Base-by-base conservation (phyloP, 495 filamentous ascomycete genomes). In the Aspergillus wentii region DNA sequence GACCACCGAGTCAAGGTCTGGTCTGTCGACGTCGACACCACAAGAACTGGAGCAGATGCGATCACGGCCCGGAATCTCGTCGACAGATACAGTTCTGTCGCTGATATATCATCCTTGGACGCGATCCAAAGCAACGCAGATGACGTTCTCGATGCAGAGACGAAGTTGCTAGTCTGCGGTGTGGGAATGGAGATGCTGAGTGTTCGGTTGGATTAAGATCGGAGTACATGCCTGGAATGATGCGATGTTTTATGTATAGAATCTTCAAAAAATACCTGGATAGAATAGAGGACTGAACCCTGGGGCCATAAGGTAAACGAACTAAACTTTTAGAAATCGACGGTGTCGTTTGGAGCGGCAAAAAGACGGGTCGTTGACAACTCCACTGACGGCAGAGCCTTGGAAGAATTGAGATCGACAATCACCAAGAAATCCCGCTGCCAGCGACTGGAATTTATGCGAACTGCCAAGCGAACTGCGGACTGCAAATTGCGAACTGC, bases 1-100 rank as follows among this genome's bases (percentile, higher is more conserved):
- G 92, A 96, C 52, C 89, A 95, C 63, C 72, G 80, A 15, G 52
- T 95, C 38, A 87, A 85, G 51, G 45, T 83, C 2, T 96, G 91
- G 90, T 52, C 46, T 1, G 45, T 82, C 14, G 38, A 36, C 0
- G 46, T 76, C 19, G 61, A 75, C 34, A 43, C 64, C 5, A 40
- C 21, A 8, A 31, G 42, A 21, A 18, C 37, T 4, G 61, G 46
- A 8, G 54, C 60, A 18, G 53, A 71, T 3, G 54, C 42, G 5
- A 62, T 85, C 4, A 50, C 50, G 30, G 41, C 78, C 29, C 19
- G 72, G 7, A 62, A 63, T 6, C n/a, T 57, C 21, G 21, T 56
- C 5, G 72, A 82, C 41, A 54, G 57, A 27, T 82, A 75, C 38
- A 84, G 78, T 41, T 57, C 75, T 15, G 76, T 88, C 17, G 83